phyloP scores from a whole-genome alignment of 2,329 filamentous ascomycete species.

The Cadophora sp. region DNA sequence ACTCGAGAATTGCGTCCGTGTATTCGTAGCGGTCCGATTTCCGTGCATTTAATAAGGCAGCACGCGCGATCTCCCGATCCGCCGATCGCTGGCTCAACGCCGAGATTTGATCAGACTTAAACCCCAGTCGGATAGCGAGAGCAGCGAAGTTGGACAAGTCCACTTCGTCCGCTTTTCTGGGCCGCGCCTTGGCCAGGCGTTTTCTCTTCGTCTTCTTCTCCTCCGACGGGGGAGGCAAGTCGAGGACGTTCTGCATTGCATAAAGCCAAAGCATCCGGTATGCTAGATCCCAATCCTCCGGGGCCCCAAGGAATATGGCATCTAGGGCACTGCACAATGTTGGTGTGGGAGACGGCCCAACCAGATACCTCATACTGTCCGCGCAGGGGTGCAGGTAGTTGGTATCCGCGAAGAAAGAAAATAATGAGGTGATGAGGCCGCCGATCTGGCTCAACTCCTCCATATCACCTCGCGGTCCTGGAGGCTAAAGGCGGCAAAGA shows the following conservation, averaged over 20 bases:
- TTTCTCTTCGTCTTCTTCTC: background rate
- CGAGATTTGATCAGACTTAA: background rate
- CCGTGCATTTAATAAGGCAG: background rate
- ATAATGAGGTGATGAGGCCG: conserved; percentile 31
- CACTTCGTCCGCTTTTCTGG: background rate
- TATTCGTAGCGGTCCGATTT: background rate
- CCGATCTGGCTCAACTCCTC: background rate
- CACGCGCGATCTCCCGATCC: background rate
- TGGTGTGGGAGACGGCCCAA: conserved; percentile 1
- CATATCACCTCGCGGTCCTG: too few relatives aligned
- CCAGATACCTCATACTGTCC: background rate
- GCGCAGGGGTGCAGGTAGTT: background rate
- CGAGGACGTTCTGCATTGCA: background rate
- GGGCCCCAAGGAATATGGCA: background rate
- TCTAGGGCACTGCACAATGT: background rate
- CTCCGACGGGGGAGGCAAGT: background rate
- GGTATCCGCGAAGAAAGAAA: background rate
- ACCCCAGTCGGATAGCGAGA: background rate
- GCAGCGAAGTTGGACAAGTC: background rate
- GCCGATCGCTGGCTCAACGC: background rate
- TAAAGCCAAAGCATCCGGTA: background rate
- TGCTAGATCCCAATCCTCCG: background rate
- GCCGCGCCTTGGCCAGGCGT: background rate
- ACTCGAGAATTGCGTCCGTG: background rate
- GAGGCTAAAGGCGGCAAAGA: too few relatives aligned